These are phyloP conservation scores for Trichoderma sp. DNA, from an alignment of 2,329 filamentous ascomycete genomes.

Conservation along the genomic window DNA sequence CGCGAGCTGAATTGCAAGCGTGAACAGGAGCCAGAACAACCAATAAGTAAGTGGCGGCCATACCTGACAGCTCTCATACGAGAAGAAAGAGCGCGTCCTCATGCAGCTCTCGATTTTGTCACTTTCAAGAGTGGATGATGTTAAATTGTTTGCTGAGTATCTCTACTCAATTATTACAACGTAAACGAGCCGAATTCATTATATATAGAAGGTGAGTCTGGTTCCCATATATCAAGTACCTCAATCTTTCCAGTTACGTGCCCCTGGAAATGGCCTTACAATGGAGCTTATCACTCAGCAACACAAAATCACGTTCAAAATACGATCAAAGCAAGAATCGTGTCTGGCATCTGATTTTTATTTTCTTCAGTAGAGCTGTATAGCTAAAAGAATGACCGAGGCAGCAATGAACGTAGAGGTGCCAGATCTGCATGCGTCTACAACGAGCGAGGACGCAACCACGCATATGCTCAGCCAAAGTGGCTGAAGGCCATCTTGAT, in stretches of 20 bases:
- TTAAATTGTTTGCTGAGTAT: too few relatives aligned
- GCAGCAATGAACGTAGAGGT: constrained; percentile 20
- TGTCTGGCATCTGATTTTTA: constrained; percentile 5
- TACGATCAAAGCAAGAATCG: too few relatives aligned
- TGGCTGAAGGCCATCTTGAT: background rate
- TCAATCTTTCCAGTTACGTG: too few relatives aligned
- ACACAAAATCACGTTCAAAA: too few relatives aligned
- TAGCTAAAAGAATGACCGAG: constrained; percentile 20
- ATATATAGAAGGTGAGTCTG: too few relatives aligned
- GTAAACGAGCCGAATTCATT: too few relatives aligned
- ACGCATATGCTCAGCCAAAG: background rate
- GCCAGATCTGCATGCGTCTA: constrained; percentile 12
- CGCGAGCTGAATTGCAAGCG: background rate
- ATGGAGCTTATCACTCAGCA: too few relatives aligned
- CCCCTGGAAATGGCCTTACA: too few relatives aligned
- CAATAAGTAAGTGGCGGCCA: background rate
- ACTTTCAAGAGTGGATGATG: too few relatives aligned
- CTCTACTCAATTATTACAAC: too few relatives aligned
- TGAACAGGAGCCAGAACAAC: background rate
- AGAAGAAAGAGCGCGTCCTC: background rate
- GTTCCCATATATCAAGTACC: too few relatives aligned
- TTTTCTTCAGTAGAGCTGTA: constrained; percentile 1
- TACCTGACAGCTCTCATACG: background rate
- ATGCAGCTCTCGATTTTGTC: too few relatives aligned
- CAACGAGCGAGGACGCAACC: constrained; percentile 10